A percentile compares a stretch with the other conserved stretches of the same genome.
Conservation (phyloP, 495 filamentous ascomycete genomes). For the Penicillium desertorum region DNA sequence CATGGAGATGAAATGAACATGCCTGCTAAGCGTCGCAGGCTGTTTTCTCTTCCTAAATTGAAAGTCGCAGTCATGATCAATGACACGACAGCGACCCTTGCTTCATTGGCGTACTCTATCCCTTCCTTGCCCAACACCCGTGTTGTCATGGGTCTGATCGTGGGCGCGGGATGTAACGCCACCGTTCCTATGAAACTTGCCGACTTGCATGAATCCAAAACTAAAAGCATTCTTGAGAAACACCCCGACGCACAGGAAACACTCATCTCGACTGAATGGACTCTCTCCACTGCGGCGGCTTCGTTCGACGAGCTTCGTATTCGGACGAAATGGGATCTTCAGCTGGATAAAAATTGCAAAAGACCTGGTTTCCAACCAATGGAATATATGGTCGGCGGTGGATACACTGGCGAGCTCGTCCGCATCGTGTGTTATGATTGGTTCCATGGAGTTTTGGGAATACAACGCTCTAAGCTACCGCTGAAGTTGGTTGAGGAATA, state of each 20-base stretch:
- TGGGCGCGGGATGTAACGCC: slow-evolving; percentile 75
- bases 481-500: slow-evolving; percentile 49
- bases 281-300: slow-evolving; percentile 62
- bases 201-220: slow-evolving; percentile 60
- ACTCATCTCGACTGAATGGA: slow-evolving; percentile 78
- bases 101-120: slow-evolving; percentile 64
- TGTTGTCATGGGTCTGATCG: slow-evolving; percentile 71
- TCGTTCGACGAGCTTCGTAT: slow-evolving; percentile 58
- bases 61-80: slow-evolving; percentile 71
- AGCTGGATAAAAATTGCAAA: slow-evolving; percentile 58
- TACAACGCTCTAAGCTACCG: slow-evolving; percentile 41
- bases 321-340: slow-evolving; percentile 63
- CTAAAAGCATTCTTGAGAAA: slow-evolving; percentile 31
- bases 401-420: slow-evolving; percentile 72
- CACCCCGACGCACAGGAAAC: slow-evolving; percentile 49
- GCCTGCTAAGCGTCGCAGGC: slow-evolving; percentile 33
- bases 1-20: slow-evolving; percentile 23
- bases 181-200: slow-evolving; percentile 64
- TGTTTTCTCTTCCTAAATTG: slow-evolving; percentile 55
- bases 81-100: slow-evolving; percentile 71
- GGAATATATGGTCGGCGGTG: slow-evolving; percentile 76
- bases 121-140: slow-evolving; percentile 58
- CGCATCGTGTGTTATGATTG: slow-evolving; percentile 65
- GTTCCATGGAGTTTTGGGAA: slow-evolving; percentile 40
- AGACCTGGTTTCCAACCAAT: slow-evolving; percentile 75